Conservation (phyloP, 202 grass and related monocot genomes). For the Elaeis oleifera region DNA sequence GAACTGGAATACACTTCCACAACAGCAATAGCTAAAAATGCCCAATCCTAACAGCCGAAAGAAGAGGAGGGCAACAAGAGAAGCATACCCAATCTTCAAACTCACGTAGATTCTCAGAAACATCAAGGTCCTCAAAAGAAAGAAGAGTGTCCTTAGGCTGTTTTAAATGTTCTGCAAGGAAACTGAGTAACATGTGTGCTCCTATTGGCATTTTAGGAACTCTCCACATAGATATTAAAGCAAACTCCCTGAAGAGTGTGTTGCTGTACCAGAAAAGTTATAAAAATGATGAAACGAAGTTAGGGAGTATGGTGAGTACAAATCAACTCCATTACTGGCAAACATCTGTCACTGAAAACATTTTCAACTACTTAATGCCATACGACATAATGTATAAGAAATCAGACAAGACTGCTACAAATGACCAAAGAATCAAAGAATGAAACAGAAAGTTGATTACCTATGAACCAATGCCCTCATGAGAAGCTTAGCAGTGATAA, state of each 20-base stretch:
- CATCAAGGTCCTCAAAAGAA: constrained; percentile 47
- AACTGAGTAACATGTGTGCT: constrained; percentile 84
- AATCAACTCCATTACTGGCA: too few relatives aligned
- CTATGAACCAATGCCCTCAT: constrained; percentile 79
- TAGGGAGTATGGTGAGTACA: too few relatives aligned
- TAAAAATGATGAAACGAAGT: constrained; percentile 23
- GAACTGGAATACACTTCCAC: too few relatives aligned
- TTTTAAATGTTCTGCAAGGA: constrained; percentile 88
- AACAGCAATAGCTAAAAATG: background rate
- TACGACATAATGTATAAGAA: background rate
- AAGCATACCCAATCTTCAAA: constrained; percentile 93
- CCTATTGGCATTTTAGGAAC: constrained; percentile 77
- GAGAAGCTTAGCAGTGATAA: constrained; percentile 76
- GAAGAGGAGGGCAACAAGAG: constrained; percentile 11
- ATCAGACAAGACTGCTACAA: background rate
- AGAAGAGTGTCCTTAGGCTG: constrained; percentile 70
- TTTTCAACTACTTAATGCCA: too few relatives aligned
- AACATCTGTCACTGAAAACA: too few relatives aligned
- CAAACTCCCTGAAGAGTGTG: constrained; percentile 87
- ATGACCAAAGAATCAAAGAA: constrained; percentile 10
- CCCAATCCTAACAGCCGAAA: constrained; percentile 8
- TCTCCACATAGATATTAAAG: constrained; percentile 91
- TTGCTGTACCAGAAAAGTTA: constrained; percentile 53
- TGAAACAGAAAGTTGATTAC: constrained; percentile 20
- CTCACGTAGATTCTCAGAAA: constrained; percentile 70